A percentile compares a stretch with the other conserved stretches of the same genome.
phyloP scores from a whole-genome alignment of 352 stramenopile species.

The Globisporangium recalcitrans region DNA sequence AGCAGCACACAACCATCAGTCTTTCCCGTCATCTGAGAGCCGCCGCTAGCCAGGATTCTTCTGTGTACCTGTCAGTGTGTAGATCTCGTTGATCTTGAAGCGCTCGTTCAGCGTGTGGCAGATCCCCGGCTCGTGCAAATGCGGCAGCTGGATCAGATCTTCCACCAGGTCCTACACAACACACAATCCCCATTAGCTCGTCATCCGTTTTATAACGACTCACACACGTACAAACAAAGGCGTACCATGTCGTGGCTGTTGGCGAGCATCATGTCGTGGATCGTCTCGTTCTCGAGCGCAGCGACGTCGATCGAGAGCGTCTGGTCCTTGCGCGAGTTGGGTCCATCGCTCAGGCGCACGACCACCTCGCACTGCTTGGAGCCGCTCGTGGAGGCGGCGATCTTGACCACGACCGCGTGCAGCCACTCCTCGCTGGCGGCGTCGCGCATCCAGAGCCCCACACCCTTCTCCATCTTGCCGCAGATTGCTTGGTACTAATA shows the following conservation, averaged over 20 bases:
- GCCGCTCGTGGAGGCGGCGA: constrained; percentile 17
- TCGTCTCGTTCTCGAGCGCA: constrained; percentile 62
- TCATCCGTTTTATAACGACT: background rate
- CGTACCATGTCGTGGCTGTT: constrained; percentile 83
- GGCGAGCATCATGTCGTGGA: constrained; percentile 55
- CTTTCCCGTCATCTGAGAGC: background rate
- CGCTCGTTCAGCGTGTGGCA: constrained; percentile 89
- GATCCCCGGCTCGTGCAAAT: constrained; percentile 93
- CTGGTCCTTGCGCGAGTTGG: constrained; percentile 38
- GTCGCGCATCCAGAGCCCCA: constrained; percentile 73
- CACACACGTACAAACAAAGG: background rate
- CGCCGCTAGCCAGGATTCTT: background rate
- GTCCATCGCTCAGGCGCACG: constrained; percentile 51
- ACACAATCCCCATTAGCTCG: background rate
- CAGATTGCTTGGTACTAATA: constrained; percentile 1
- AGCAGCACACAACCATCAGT: constrained; percentile 3
- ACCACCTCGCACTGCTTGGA: constrained; percentile 30
- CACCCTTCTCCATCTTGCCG: constrained; percentile 69
- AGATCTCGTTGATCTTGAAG: constrained; percentile 93
- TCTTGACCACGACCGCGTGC: constrained; percentile 49
- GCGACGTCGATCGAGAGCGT: constrained; percentile 46
- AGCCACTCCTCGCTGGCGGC: constrained; percentile 62
- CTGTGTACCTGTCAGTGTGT: constrained; percentile 72
- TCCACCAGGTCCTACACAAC: constrained; percentile 64
- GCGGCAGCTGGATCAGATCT: constrained; percentile 91